These are phyloP conservation scores for Babesia ovis DNA, from an alignment of 169 alveolate species.

Conservation along the genomic window DNA sequence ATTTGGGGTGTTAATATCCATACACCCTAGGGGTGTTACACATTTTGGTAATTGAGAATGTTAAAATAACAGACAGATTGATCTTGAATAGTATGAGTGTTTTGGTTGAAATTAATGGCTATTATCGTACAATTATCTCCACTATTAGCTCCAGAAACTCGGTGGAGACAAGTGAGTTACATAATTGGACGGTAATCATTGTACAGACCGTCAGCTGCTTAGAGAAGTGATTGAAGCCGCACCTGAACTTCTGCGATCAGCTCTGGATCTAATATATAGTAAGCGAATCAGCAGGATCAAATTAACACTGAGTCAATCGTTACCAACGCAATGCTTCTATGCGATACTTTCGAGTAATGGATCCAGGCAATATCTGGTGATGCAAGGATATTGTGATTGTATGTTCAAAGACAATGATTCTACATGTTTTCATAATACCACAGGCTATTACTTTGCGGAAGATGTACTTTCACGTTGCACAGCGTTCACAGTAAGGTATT, in stretches of 20 bases:
- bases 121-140: conserved; percentile 51
- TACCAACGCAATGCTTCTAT: conserved; percentile 32
- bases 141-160: conserved; percentile 33
- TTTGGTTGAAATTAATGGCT: conserved; percentile 7
- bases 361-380: conserved; percentile 25
- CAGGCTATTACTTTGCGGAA: conserved; percentile 44
- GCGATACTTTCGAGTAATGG: conserved; percentile 10
- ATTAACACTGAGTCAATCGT: conserved; percentile 10
- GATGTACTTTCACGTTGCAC: conserved; percentile 34
- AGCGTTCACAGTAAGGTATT: conserved; percentile 46
- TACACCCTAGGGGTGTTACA: not conserved
- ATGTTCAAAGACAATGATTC: not conserved
- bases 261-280: conserved; percentile 22
- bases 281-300: conserved; percentile 13
- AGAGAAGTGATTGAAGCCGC: conserved; percentile 30
- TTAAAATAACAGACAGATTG: not conserved
- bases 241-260: conserved; percentile 18
- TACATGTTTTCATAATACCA: not conserved
- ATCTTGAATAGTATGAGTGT: not conserved
- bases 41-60: not conserved
- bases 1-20: not conserved
- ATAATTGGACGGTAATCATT: not conserved
- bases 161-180: conserved; percentile 27
- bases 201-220: conserved; percentile 34
- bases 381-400: conserved; percentile 54